Conservation (phyloP, 768 basidiomycete species). For the Leucogyrophana mollusca region DNA sequence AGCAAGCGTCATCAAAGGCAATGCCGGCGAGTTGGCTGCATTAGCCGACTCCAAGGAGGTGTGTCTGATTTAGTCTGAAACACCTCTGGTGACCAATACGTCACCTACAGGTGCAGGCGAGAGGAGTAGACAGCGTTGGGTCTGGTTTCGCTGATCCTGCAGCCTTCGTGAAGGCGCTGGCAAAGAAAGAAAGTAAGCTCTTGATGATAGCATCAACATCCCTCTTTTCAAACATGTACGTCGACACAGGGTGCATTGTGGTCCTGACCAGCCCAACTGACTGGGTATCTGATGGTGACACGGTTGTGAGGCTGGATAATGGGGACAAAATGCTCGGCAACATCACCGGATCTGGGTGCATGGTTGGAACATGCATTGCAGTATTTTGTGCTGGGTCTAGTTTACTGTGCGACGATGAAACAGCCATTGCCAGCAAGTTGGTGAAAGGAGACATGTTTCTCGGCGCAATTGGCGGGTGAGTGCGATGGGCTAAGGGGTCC, state of each 20-base stretch:
- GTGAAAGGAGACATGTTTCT: slow-evolving; percentile 78
- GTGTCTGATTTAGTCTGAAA: no score
- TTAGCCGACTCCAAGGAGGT: slow-evolving; percentile 79
- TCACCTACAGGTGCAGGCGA: slow-evolving; percentile 55
- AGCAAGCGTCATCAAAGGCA: slow-evolving; percentile 91
- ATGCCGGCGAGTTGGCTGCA: slow-evolving; percentile 84
- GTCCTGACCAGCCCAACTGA: slow-evolving; percentile 80
- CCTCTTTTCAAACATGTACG: neutral
- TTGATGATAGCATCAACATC: neutral
- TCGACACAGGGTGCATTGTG: slow-evolving; percentile 65
- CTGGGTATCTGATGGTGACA: slow-evolving; percentile 80
- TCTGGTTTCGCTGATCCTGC: slow-evolving; percentile 75
- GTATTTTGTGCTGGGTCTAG: slow-evolving; percentile 75
- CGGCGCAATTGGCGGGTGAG: slow-evolving; percentile 77
- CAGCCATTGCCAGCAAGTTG: slow-evolving; percentile 38
- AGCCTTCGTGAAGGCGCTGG: slow-evolving; percentile 64
- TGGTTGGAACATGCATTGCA: slow-evolving; percentile 75
- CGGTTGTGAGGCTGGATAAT: slow-evolving; percentile 68
- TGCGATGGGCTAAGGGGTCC: no score
- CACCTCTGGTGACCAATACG: no score
- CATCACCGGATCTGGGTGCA: slow-evolving; percentile 91
- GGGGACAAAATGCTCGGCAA: slow-evolving; percentile 70
- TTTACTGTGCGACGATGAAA: slow-evolving; percentile 28
- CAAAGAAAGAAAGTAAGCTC: slow-evolving; percentile 69
- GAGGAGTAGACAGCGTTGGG: slow-evolving; percentile 87